Percentiles rank a stretch among this genome's conserved stretches.
Evolutionary conservation across 441 rosid species (phyloP).

Genomic region (Cnidoscolus chayamansa): DNA sequence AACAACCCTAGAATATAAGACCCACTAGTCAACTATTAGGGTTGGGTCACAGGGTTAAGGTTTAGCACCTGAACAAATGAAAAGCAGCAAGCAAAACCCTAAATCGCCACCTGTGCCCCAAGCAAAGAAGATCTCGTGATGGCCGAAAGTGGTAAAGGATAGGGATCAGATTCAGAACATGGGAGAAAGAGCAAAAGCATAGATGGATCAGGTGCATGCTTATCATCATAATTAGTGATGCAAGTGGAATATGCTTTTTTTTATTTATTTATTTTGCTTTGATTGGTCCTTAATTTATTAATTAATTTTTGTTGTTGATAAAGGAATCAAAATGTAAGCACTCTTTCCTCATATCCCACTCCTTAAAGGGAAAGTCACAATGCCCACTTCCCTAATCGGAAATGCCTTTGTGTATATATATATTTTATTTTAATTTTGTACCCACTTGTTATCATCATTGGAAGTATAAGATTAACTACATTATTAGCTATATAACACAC

Average conservation of each 20-base stretch:
- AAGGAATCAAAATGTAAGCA: constrained; percentile 15
- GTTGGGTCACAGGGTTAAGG: too few species aligned
- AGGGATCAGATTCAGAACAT: constrained; percentile 22
- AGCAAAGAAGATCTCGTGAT: background rate
- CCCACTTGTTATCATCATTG: constrained; percentile 23
- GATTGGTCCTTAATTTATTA: background rate
- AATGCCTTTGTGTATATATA: constrained; percentile 3
- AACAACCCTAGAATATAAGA: too few species aligned
- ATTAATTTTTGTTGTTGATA: constrained; percentile 19
- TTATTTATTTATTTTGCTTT: background rate
- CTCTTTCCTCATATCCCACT: constrained; percentile 23
- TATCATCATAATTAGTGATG: constrained; percentile 30
- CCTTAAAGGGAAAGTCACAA: constrained; percentile 31
- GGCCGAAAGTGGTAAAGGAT: constrained; percentile 35
- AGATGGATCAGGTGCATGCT: constrained; percentile 24
- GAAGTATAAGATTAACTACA: background rate
- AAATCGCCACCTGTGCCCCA: constrained; percentile 18
- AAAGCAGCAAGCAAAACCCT: constrained; percentile 1
- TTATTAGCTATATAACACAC: too few species aligned
- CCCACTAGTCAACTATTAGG: too few species aligned
- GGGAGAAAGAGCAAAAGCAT: background rate
- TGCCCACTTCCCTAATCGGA: constrained; percentile 38
- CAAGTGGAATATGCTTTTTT: constrained; percentile 20
- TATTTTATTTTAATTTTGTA: background rate
- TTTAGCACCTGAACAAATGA: too few species aligned